Evolutionary conservation across 768 basidiomycete species (phyloP), one percentile per base, ranked within the genome.

Genomic region (Boletus coccyginus): DNA sequence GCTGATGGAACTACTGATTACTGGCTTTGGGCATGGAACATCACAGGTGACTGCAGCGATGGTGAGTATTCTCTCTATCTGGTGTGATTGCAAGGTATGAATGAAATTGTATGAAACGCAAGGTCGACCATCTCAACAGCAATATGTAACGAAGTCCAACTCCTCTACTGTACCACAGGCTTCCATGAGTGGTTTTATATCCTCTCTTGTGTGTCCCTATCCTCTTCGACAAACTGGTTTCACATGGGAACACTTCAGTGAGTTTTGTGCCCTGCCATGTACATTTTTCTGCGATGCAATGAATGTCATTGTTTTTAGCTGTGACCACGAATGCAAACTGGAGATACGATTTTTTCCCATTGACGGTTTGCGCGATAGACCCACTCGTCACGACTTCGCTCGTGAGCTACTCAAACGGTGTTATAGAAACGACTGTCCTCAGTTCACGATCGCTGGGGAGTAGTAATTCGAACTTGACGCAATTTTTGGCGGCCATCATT

Each of bases 271-370:
- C 5, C 3, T 12, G 2, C 24, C 32, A 35, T 8, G 12, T 32
- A 5, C 4, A 16, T 27, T 38, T 17, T 24, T 31, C 11, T 33
- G 21, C 19, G 6, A 32, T 29, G 16, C n/a, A 38, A n/a, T 6
- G 13, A 6, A 14, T 6, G 13, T 10, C 14, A 2, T n/a, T 46
- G 5, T 19, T 47, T 27, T 40, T 17, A 51, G 59, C 39, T 6
- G 33, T 58, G 40, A 19, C 19, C 13, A 52, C 46, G n/a, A 35
- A 51, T 45, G 49, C 40, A 24, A 57, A 27, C 21, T 44, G 57
- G 52, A 65, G 49, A 46, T 66, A 65, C 24, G 5, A 11, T 33
- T 66, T 65, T 17, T 44, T 65, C 49, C 60, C 46, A 1, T 16
- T 42, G 5, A 52, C 35, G 12, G 12, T 56, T 5, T 65, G 63